phyloP scores from a whole-genome alignment of 345 rosid species.

The Dimocarpus longan region DNA sequence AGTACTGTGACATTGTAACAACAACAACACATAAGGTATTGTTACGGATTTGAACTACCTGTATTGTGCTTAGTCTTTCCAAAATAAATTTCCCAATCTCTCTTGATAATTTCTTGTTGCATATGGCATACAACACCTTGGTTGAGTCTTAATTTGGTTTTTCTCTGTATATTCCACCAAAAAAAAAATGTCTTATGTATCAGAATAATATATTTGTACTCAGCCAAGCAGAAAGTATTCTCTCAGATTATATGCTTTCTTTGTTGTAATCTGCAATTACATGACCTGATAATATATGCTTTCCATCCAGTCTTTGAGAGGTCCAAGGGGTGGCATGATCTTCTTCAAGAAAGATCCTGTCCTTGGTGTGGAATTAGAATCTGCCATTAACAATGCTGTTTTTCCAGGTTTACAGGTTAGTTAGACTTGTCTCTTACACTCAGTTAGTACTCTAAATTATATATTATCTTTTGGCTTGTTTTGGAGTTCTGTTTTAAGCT shows the following conservation, averaged over 20 bases:
- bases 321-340: slow-evolving; percentile 99
- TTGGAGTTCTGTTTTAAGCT: neutral
- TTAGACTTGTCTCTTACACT: slow-evolving; percentile 4
- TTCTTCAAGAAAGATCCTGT: slow-evolving; percentile 80
- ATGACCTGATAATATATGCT: slow-evolving; percentile 11
- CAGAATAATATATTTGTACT: neutral
- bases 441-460: neutral
- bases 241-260: neutral
- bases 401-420: slow-evolving; percentile 92
- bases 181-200: too few relatives aligned
- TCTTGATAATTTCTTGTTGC: neutral
- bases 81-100: neutral
- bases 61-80: neutral
- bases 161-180: neutral
- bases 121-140: neutral
- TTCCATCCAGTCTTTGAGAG: slow-evolving; percentile 76
- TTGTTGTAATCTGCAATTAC: slow-evolving; percentile 8
- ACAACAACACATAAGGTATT: slow-evolving; percentile 92
- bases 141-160: neutral
- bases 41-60: neutral
- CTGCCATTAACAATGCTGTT: slow-evolving; percentile 93
- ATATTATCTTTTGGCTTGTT: neutral
- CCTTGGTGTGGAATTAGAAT: slow-evolving; percentile 78
- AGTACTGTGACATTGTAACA: slow-evolving; percentile 89
- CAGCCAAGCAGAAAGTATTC: neutral